Percentiles rank a stretch among this genome's conserved stretches.
Conservation (phyloP, 148 eudicot species). For the Tetragonia tetragonoides region DNA sequence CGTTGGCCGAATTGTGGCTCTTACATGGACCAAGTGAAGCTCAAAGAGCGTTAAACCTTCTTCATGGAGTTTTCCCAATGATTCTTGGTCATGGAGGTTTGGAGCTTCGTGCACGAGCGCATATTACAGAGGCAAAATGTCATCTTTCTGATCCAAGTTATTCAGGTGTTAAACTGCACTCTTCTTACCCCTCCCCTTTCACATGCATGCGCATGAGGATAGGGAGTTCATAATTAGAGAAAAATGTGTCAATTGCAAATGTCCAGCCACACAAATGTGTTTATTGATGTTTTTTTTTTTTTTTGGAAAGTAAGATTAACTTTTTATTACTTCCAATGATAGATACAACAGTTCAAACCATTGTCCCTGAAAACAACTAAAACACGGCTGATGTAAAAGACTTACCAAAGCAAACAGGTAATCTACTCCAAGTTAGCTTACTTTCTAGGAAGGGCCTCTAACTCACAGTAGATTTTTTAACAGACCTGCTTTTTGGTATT, state of each 20-base stretch:
- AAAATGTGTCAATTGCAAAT: not conserved
- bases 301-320: no score
- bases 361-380: no score
- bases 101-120: constrained; percentile 91
- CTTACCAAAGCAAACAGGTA: no score
- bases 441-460: no score
- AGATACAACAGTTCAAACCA: no score
- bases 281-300: no score
- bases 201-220: not conserved
- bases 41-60: constrained; percentile 63
- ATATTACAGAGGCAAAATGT: constrained; percentile 87
- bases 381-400: no score
- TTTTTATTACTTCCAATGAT: no score
- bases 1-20: constrained; percentile 87
- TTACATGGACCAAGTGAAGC: constrained; percentile 82
- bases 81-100: constrained; percentile 96
- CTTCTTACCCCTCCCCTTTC: not conserved
- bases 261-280: no score
- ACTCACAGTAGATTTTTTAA: no score
- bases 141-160: constrained; percentile 68
- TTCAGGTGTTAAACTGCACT: constrained; percentile 47
- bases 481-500: no score
- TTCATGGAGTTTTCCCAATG: constrained; percentile 76
- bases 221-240: not conserved
- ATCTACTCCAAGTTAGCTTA: no score